Conservation (phyloP, 495 filamentous ascomycete genomes). For the Podospora bellae-mahoneyi region DNA sequence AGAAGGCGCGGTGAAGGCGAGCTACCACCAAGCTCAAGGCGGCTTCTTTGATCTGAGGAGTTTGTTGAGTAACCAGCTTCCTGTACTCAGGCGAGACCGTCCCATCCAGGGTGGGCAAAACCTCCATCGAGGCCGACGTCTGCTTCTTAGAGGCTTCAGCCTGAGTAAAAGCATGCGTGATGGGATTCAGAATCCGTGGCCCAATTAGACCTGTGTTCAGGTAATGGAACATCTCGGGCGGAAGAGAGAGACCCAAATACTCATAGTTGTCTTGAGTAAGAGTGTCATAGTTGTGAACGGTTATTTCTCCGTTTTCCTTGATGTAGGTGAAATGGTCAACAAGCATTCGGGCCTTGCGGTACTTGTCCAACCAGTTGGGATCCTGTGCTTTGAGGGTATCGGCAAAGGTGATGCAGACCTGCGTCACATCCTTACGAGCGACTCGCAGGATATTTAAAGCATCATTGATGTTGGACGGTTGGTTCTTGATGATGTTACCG, state of each 20-base stretch:
- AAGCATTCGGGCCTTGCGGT: conserved; percentile 74
- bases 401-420: conserved; percentile 64
- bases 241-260: conserved; percentile 83
- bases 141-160: neutral
- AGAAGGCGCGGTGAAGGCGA: conserved; percentile 74
- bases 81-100: conserved; percentile 77
- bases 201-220: conserved; percentile 78
- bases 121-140: conserved; percentile 52
- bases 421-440: conserved; percentile 57
- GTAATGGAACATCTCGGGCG: conserved; percentile 90
- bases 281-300: conserved; percentile 62
- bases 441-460: conserved; percentile 68
- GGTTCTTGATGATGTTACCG: conserved; percentile 39
- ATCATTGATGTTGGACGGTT: conserved; percentile 60
- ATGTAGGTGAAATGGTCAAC: conserved; percentile 86
- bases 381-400: conserved; percentile 66
- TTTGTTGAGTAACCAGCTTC: conserved; percentile 65
- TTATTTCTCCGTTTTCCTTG: conserved; percentile 68
- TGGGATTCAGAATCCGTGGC: conserved; percentile 73
- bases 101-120: conserved; percentile 76
- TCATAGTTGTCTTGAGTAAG: conserved; percentile 80
- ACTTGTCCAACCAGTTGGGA: conserved; percentile 77
- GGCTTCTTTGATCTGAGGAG: conserved; percentile 68
- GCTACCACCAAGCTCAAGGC: conserved; percentile 73
- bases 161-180: conserved; percentile 56